Conservation (phyloP, 805 yeast species). For the Teunomyces funiuensis region DNA sequence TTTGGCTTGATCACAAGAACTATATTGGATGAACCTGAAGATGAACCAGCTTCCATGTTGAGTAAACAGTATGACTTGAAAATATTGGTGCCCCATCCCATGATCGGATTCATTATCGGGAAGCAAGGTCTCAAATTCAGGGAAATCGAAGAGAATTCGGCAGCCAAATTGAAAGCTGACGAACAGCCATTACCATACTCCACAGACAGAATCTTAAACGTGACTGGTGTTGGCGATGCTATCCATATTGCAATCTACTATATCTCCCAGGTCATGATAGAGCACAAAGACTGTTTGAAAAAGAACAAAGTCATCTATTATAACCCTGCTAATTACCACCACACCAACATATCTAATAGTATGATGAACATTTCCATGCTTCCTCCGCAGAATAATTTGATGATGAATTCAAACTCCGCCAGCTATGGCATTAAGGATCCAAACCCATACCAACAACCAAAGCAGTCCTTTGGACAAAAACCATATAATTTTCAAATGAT, state of each 20-base stretch:
- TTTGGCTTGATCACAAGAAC: constrained; percentile 72
- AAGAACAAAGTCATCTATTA: constrained; percentile 57
- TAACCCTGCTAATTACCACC: constrained; percentile 51
- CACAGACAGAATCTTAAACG: constrained; percentile 70
- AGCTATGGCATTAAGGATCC: constrained; percentile 13
- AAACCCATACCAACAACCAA: constrained; percentile 8
- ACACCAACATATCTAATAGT: constrained; percentile 9
- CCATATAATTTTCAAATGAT: constrained; percentile 40
- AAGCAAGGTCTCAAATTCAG: constrained; percentile 70
- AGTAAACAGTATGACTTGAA: constrained; percentile 57
- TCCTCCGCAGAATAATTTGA: constrained; percentile 18
- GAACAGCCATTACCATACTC: constrained; percentile 71
- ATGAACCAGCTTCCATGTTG: constrained; percentile 55
- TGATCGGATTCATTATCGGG: constrained; percentile 82
- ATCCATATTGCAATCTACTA: constrained; percentile 80
- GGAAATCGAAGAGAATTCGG: constrained; percentile 80
- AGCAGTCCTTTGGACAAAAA: constrained; percentile 17
- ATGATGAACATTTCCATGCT: constrained; percentile 23
- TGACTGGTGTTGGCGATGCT: constrained; percentile 83
- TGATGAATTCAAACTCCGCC: constrained; percentile 17
- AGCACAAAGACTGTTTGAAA: constrained; percentile 53
- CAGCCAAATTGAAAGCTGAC: constrained; percentile 73
- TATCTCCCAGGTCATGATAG: constrained; percentile 64
- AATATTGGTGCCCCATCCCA: constrained; percentile 70
- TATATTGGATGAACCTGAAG: constrained; percentile 64